phyloP scores from a whole-genome alignment of 139 green algal species.

The Coccomyxa sp. region DNA sequence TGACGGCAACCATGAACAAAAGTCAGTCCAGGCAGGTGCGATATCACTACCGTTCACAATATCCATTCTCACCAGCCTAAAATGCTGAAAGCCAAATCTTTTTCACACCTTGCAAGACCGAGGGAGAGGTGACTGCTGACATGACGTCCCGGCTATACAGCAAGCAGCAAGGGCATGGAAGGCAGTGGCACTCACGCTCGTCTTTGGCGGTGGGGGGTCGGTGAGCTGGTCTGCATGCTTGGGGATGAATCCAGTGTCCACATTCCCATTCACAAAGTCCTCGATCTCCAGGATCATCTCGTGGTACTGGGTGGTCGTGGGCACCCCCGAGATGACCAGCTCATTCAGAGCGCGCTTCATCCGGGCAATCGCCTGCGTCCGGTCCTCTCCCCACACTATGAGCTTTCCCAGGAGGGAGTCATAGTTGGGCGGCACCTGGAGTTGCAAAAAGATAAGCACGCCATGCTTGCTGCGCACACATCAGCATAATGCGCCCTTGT shows the following conservation, averaged over 20 bases:
- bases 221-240: conserved; percentile 77
- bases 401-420: conserved; percentile 97
- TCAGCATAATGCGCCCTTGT: no score
- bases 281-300: conserved; percentile 76
- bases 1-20: no score
- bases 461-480: no score
- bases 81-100: background rate
- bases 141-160: background rate
- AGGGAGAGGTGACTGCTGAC: no score
- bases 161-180: background rate
- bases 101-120: no score
- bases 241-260: conserved; percentile 81
- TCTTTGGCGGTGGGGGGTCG: conserved; percentile 30
- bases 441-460: no score
- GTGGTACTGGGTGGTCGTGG: conserved; percentile 88
- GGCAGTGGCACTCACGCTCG: no score
- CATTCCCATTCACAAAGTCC: conserved; percentile 56
- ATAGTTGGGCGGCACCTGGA: conserved; percentile 89
- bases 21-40: no score
- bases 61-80: no score
- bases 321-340: conserved; percentile 67
- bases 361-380: conserved; percentile 71
- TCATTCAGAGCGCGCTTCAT: conserved; percentile 77
- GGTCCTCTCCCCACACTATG: conserved; percentile 89
- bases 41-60: no score